phyloP scores from a whole-genome alignment of 228 moss, liverwort and hornwort species.

The Sphagnum magellanicum region DNA sequence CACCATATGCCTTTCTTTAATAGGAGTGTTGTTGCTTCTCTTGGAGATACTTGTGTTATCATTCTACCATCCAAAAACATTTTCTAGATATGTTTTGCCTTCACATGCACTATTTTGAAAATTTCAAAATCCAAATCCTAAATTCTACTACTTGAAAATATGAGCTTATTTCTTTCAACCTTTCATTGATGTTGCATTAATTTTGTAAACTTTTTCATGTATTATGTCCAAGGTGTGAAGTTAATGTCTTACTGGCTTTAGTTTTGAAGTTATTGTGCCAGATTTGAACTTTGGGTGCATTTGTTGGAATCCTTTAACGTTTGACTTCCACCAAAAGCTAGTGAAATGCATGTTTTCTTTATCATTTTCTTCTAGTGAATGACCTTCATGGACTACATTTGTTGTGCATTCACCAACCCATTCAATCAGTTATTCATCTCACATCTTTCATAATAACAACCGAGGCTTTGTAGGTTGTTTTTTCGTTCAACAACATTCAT shows the following conservation, averaged over 20 bases:
- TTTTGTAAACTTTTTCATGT: background rate
- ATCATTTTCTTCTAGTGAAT: constrained; percentile 5
- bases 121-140: background rate
- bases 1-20: constrained; percentile 8
- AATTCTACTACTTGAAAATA: background rate
- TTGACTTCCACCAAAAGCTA: constrained; percentile 12
- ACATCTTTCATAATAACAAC: too few species aligned
- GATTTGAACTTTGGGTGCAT: constrained; percentile 10
- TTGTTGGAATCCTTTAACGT: constrained; percentile 11
- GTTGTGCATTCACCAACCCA: constrained; percentile 10
- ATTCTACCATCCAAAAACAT: background rate
- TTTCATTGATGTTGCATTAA: too few species aligned
- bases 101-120: background rate
- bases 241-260: constrained; percentile 17
- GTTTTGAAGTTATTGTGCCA: constrained; percentile 12
- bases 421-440: background rate
- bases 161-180: background rate
- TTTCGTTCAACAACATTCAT: too few species aligned
- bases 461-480: too few species aligned
- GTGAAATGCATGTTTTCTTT: constrained; percentile 20
- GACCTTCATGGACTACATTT: constrained; percentile 24
- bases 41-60: constrained; percentile 9
- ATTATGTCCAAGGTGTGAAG: background rate
- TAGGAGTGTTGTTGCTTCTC: constrained; percentile 14
- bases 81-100: background rate